Conservation (phyloP, 78 protist genomes). For the Goniomonas avonlea region DNA sequence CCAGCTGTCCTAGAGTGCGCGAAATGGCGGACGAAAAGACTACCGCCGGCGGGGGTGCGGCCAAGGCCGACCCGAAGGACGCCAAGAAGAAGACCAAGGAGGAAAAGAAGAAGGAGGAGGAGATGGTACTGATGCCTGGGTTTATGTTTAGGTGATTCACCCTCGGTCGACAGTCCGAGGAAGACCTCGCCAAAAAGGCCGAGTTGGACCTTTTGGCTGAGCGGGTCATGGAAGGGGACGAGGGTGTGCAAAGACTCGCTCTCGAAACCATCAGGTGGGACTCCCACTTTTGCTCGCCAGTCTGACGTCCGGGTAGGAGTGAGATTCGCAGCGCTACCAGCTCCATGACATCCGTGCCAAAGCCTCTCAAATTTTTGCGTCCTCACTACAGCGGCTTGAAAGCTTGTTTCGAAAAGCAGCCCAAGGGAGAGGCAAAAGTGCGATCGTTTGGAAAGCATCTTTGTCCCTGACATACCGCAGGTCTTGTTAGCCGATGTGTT, state of each 20-base stretch:
- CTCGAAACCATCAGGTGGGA: conserved; percentile 41
- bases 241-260: conserved; percentile 20
- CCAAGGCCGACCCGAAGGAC: neutral
- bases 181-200: conserved; percentile 38
- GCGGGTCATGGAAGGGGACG: conserved; percentile 38
- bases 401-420: conserved; percentile 6
- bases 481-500: conserved; percentile 71
- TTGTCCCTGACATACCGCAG: conserved; percentile 17
- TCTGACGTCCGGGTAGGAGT: neutral
- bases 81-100: neutral
- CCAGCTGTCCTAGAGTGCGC: no score
- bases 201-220: conserved; percentile 37
- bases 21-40: neutral
- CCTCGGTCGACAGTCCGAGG: conserved; percentile 5
- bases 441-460: no score
- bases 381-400: conserved; percentile 64
- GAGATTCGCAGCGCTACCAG: conserved; percentile 74
- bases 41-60: neutral
- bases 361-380: conserved; percentile 92
- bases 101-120: conserved; percentile 10
- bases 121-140: neutral
- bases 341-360: conserved; percentile 93
- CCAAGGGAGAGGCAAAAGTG: no score
- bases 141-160: neutral
- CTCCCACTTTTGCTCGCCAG: neutral